A percentile compares a stretch with the other conserved stretches of the same genome.
phyloP scores from a whole-genome alignment of 1,284 basidiomycete genomes.

The Ustilago bromivora region DNA sequence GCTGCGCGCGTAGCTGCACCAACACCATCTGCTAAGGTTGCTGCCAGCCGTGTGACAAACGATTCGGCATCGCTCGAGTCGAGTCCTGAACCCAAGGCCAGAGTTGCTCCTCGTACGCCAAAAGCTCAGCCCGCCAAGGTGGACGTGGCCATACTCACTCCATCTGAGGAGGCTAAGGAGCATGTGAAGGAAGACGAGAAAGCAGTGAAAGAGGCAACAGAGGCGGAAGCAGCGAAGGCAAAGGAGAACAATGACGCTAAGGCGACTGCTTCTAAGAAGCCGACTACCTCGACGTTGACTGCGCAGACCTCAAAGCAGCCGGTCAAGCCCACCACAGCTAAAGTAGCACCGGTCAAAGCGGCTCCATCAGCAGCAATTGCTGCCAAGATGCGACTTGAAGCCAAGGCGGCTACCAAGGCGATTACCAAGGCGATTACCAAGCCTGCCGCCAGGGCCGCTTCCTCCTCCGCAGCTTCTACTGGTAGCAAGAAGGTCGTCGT shows the following conservation, averaged over 20 bases:
- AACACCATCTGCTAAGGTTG: conserved; percentile 36
- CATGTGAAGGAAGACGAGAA: neutral
- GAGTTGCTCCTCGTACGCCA: conserved; percentile 6
- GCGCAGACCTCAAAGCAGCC: conserved; percentile 5
- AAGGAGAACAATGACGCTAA: neutral
- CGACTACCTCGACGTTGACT: neutral
- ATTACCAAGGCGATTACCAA: conserved; percentile 4
- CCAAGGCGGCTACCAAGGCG: conserved; percentile 8
- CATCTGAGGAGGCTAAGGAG: neutral
- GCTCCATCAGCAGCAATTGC: conserved; percentile 23
- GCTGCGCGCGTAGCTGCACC: conserved; percentile 33
- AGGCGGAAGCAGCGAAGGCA: neutral
- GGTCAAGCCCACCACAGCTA: conserved; percentile 9
- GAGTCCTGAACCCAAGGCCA: conserved; percentile 21
- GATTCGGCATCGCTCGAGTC: conserved; percentile 8
- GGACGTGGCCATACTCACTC: neutral
- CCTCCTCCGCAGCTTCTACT: neutral
- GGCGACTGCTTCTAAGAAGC: conserved; percentile 5
- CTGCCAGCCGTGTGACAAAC: conserved; percentile 13
- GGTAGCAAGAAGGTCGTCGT: conserved; percentile 1
- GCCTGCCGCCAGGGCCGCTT: conserved; percentile 3
- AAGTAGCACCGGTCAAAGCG: conserved; percentile 10
- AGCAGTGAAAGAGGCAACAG: neutral
- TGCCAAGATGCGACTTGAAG: conserved; percentile 30
- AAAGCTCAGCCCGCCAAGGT: neutral